These are phyloP conservation scores for Sporormia fimetaria DNA, from an alignment of 495 filamentous ascomycete species.

Conservation along the genomic window DNA sequence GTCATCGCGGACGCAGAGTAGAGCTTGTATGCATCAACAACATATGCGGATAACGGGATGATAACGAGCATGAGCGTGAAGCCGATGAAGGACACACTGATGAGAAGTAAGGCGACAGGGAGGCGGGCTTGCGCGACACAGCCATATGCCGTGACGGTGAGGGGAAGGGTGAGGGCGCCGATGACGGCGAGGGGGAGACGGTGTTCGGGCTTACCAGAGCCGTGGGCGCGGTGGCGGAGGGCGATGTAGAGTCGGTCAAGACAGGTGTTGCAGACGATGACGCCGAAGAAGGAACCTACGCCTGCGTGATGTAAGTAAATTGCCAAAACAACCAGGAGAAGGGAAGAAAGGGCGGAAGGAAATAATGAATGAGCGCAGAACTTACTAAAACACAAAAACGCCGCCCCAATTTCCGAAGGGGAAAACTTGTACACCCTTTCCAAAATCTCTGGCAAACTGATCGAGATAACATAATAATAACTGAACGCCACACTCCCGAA, in stretches of 20 bases:
- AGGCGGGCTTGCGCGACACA: slow-evolving; percentile 36
- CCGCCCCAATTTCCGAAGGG: slow-evolving; percentile 36
- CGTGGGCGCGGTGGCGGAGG: slow-evolving; percentile 32
- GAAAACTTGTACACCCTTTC: slow-evolving; percentile 38
- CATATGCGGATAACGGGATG: slow-evolving; percentile 43
- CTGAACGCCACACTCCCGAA: slow-evolving; percentile 41
- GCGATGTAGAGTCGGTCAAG: slow-evolving; percentile 44
- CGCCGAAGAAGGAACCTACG: slow-evolving; percentile 39
- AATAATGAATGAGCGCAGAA: not conserved
- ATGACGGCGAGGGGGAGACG: slow-evolving; percentile 41
- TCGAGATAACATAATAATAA: slow-evolving; percentile 44
- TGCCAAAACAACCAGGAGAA: not conserved
- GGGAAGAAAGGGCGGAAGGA: too few relatives aligned
- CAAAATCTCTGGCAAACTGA: slow-evolving; percentile 43
- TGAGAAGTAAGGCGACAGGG: slow-evolving; percentile 35
- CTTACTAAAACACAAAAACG: slow-evolving; percentile 45
- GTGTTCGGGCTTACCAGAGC: slow-evolving; percentile 37
- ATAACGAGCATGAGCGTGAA: slow-evolving; percentile 35
- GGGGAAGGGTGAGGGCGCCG: slow-evolving; percentile 35
- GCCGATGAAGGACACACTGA: slow-evolving; percentile 33
- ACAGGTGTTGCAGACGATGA: slow-evolving; percentile 25
- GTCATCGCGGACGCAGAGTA: slow-evolving; percentile 48
- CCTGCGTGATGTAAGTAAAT: slow-evolving; percentile 35
- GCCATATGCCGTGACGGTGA: slow-evolving; percentile 39
- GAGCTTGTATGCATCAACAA: slow-evolving; percentile 47